These are phyloP conservation scores for Somion occarium DNA, from an alignment of 1,284 basidiomycete species.

Conservation along the genomic window DNA sequence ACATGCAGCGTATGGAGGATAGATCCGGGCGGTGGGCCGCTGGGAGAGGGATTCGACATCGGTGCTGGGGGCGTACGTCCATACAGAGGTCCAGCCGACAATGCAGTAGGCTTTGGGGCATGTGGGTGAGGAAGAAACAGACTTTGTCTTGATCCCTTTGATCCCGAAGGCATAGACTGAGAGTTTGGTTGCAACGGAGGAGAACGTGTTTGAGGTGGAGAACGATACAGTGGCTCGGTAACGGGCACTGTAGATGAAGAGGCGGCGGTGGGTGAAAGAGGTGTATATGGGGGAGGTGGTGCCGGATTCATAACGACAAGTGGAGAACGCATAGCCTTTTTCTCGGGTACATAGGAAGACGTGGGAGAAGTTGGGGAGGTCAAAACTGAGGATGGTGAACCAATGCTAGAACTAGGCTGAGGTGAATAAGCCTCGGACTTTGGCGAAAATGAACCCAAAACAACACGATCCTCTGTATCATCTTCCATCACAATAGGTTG, in stretches of 20 bases:
- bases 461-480: background rate
- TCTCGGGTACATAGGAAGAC: slow-evolving; percentile 13
- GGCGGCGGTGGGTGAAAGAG: slow-evolving; percentile 15
- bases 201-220: background rate
- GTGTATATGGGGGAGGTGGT: slow-evolving; percentile 24
- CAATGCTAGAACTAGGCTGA: background rate
- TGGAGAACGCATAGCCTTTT: slow-evolving; percentile 16
- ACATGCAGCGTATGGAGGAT: slow-evolving; percentile 30
- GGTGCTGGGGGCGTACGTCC: slow-evolving; percentile 30
- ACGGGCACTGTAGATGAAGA: background rate
- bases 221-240: background rate
- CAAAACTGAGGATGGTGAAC: background rate
- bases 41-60: slow-evolving; percentile 4
- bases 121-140: slow-evolving; percentile 71
- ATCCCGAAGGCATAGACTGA: background rate
- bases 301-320: slow-evolving; percentile 20
- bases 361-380: slow-evolving; percentile 8
- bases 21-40: slow-evolving; percentile 19
- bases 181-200: background rate
- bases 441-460: background rate
- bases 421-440: background rate
- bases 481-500: slow-evolving; percentile 35
- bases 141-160: slow-evolving; percentile 32
- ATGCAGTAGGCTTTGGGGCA: slow-evolving; percentile 52
- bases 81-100: slow-evolving; percentile 55